phyloP scores from a whole-genome alignment of 192 early-diverging fungal species.

The Paraglomus brasilianum region DNA sequence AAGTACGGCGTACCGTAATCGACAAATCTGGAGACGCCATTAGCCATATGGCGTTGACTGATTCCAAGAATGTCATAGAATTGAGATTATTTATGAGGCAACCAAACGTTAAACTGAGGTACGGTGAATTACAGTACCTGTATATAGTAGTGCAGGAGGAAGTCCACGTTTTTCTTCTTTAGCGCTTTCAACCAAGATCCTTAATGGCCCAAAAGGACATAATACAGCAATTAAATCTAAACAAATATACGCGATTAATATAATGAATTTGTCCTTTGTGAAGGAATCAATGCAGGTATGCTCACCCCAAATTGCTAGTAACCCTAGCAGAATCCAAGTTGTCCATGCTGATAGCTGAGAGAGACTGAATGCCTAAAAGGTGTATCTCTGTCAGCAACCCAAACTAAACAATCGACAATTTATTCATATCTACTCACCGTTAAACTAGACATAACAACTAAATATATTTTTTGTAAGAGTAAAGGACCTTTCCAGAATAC shows the following conservation, averaged over 20 bases:
- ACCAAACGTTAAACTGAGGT: background rate
- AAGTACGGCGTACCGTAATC: constrained; percentile 29
- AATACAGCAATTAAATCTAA: constrained; percentile 86
- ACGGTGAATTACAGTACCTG: constrained; percentile 35
- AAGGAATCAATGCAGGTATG: background rate
- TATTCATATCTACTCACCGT: constrained; percentile 56
- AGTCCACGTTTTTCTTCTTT: constrained; percentile 72
- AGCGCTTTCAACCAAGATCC: constrained; percentile 76
- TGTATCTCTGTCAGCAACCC: background rate
- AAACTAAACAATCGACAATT: constrained; percentile 12
- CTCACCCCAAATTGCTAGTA: constrained; percentile 82
- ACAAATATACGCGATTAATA: background rate
- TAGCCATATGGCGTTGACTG: constrained; percentile 67
- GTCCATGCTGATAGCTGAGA: constrained; percentile 70
- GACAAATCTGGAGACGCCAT: constrained; percentile 61
- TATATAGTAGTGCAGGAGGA: constrained; percentile 69
- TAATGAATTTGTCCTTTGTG: background rate
- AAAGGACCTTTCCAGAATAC: constrained; percentile 86
- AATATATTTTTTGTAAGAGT: constrained; percentile 72
- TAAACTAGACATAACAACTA: constrained; percentile 75
- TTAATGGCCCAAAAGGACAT: constrained; percentile 84
- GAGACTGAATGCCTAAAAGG: constrained; percentile 64
- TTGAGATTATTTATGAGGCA: no score
- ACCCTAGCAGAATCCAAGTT: constrained; percentile 77
- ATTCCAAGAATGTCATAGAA: constrained; percentile 1